Base-by-base conservation (phyloP, 495 filamentous ascomycete species). In the Penicillium silybi region DNA sequence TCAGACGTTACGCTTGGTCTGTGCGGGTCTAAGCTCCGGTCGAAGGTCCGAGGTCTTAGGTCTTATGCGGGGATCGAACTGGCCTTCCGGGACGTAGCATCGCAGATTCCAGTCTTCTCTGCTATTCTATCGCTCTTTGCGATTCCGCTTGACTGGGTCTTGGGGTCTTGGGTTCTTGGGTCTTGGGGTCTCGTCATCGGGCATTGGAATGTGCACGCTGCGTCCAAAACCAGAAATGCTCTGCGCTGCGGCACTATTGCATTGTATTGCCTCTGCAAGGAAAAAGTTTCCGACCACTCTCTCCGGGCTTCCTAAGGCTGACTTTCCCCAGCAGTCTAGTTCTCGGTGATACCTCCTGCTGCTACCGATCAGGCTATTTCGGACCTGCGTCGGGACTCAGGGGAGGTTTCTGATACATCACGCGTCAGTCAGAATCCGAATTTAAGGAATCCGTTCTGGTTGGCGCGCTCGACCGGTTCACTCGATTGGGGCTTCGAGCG, bases 321-420 rank as follows among this genome's bases (percentile, higher is more conserved):
- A 1, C 1, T 19, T n/a, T 49, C 29, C 39, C 40, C 46, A 23
- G 27, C 43, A 26, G 4, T 9, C 9, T 16, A 11, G 38, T 3
- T 41, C 18, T 13, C 8, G 18, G 22, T 43, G 41, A 43, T 43
- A 43, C 20, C 13, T 43, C 41, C 25, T 25, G 41, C 18, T 19
- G 6, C 19, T 19, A 22, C 41, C 19, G 16, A 18, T 1, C 41
- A 5, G 46, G 17, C 22, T 37, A 10, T 22, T 13, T 19, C 13
- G 52, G 48, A 62, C 50, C 53, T 65, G 56, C 59, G 50, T 56
- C 41, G 46, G 51, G 34, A 34, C 34, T 34, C 47, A 61, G 46
- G 54, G 53, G 58, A 50, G 20, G 4, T 27, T 49, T 68, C 55
- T 68, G 69, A 72, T 56, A 52, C 61, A 68, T 72, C 69, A 69